These are phyloP conservation scores for Cajanus cajan DNA, from an alignment of 306 rosid species.

Conservation along the genomic window DNA sequence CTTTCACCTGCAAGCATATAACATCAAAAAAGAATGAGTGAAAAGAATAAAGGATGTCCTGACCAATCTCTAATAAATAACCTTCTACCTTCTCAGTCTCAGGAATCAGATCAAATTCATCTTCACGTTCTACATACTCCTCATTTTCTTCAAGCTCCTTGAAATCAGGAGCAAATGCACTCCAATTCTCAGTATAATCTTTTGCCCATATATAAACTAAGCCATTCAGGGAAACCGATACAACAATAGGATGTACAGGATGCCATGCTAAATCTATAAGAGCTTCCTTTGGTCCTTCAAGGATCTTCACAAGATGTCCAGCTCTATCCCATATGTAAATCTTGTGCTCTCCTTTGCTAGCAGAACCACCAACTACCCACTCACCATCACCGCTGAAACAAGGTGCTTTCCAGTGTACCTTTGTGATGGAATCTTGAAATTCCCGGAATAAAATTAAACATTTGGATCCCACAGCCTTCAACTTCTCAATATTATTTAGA, in stretches of 20 bases:
- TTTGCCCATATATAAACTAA: constrained; percentile 93
- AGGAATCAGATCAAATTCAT: constrained; percentile 92
- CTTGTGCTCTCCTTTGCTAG: constrained; percentile 99
- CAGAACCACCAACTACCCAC: constrained; percentile 98
- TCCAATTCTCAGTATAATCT: constrained; percentile 98
- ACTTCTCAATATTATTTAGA: constrained; percentile 61
- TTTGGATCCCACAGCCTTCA: constrained; percentile 79
- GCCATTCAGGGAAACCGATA: constrained; percentile 89
- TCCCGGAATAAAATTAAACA: constrained; percentile 80
- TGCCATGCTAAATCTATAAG: constrained; percentile 97
- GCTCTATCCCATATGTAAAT: constrained; percentile 98
- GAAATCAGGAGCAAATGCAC: constrained; percentile 99
- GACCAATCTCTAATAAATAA: background rate
- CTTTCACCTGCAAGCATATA: constrained; percentile 64
- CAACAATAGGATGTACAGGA: constrained; percentile 90
- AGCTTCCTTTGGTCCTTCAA: constrained; percentile 99
- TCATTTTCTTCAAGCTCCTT: constrained; percentile 99
- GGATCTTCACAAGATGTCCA: constrained; percentile 94
- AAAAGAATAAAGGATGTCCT: background rate
- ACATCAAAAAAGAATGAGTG: background rate
- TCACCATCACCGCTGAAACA: constrained; percentile 99
- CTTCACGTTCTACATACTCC: constrained; percentile 91
- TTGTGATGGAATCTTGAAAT: constrained; percentile 93
- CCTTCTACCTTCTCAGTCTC: constrained; percentile 79
- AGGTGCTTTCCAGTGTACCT: constrained; percentile 99